Evolutionary conservation across 2,329 filamentous ascomycete genomes (phyloP), one percentile per base, ranked within the genome.

Genomic region (Colletotrichum sp.): DNA sequence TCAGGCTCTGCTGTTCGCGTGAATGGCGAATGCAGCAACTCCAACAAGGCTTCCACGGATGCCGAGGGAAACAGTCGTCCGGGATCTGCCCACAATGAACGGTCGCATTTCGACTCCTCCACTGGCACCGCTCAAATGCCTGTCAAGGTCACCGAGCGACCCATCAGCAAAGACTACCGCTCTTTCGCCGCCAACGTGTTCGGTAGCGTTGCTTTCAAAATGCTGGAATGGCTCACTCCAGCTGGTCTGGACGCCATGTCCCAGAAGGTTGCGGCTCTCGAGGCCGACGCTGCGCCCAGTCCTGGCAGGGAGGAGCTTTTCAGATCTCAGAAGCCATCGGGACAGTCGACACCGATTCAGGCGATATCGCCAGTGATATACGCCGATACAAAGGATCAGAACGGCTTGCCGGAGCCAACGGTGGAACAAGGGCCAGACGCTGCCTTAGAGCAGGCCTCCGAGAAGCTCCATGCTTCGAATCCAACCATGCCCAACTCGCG

Each of bases 141-240:
- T 3, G 52, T 90, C 59, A 83, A 79, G 6, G 82, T 91, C 3
- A 81, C 81, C 3, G 90, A 92, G 77, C 85, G 86, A 52, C 85
- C 87, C 2, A 80, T 85, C 13, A 89, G 84, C 78, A 91, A 90
- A 75, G 91, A 92, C 77, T 88, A 92, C 78, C 86, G 91, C 8
- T 92, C 91, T 0, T 92, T 92, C 80, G 89, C 91, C 9, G 90
- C 90, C 8, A 92, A 92, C 77, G 85, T 93, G 9, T 93, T 94
- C 79, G 91, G 89, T 8, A 93, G 92, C 1, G 90, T 90, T 13
- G 90, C 93, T 13, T 92, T 94, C 82, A 93, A 92, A 80, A 94
- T 94, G 91, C 80, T 94, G 5, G 92, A 94, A 81, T 94, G 92
- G 92, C 84, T 94, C n/a, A 92, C 92, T 2, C 92, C 92, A 1